Evolutionary conservation across 257 asterid genomes (phyloP).

Genomic region (Solanum chiquidenum): DNA sequence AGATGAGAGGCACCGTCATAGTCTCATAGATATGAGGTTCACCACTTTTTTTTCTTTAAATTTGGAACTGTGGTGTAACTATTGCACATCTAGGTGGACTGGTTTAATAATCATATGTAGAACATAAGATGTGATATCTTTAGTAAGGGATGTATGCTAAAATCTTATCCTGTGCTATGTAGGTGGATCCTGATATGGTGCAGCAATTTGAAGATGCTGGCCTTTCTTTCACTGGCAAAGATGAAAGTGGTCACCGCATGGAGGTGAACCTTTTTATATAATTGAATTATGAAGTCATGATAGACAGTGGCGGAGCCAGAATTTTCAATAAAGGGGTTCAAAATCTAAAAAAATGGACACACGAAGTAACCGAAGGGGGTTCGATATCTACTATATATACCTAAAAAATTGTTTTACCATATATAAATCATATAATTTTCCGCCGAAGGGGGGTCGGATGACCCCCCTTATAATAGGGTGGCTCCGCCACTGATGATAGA

Average conservation of each 20-base stretch:
- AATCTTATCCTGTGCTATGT: background rate
- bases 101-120: too few relatives aligned
- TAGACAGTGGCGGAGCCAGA: too few relatives aligned
- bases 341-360: too few relatives aligned
- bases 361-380: too few relatives aligned
- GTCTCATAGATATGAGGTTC: slow-evolving; percentile 6
- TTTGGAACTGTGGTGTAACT: background rate
- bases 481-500: too few relatives aligned
- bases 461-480: too few relatives aligned
- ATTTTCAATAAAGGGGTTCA: too few relatives aligned
- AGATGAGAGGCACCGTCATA: slow-evolving; percentile 12
- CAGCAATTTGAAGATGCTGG: slow-evolving; percentile 51
- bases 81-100: background rate
- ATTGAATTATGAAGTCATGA: background rate
- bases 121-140: too few relatives aligned
- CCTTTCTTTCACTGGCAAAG: slow-evolving; percentile 54
- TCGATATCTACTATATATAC: too few relatives aligned
- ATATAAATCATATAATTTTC: too few relatives aligned
- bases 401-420: too few relatives aligned
- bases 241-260: slow-evolving; percentile 61
- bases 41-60: background rate
- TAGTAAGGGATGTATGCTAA: background rate
- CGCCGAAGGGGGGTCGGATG: too few relatives aligned
- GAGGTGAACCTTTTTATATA: slow-evolving; percentile 32
- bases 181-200: slow-evolving; percentile 82